Base-by-base conservation (phyloP, 192 early-diverging fungal genomes). In the Mycoemilia scoparia region DNA sequence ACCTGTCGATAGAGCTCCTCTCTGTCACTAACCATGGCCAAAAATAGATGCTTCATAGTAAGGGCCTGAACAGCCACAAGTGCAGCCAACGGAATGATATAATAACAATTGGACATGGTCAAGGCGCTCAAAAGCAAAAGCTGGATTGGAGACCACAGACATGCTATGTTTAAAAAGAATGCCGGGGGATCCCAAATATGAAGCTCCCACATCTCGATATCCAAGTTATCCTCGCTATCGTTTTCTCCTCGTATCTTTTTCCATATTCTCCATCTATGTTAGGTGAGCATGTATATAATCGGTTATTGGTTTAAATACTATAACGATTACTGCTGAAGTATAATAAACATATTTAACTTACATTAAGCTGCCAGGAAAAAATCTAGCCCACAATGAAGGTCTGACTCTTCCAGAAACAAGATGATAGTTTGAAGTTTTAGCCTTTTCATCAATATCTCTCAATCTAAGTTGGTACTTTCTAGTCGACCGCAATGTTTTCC, bases 91-190 rank as follows among this genome's bases (percentile, higher is more conserved):
- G 71, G 69, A 10, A 77, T 19, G 24, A 74, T 57, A 21, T 71
- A 60, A 42, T 59, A 50, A 49, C 67, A 70, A 36, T 74, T 77
- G 2, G 68, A 59, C 2, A 46, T 39, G 13, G 60, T 45, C 46
- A 70, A 52, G 30, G 52, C 50, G 9, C 49, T 39, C 41, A 77
- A 24, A 5, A 70, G 37, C 42, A 77, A 36, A 13, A 68, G 60
- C 50, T 77, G 74, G 7, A 55, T 60, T 1, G 74, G 74, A 12
- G 71, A 74, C 39, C 51, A 74, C 71, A 69, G 74, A 29, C 74
- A 51, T 23, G 65, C 57, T 29, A 65, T n/a, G 29, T 65, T 60
- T 9, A 58, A 53, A 32, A 46, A 46, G 29, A 64, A 51, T 14
- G 36, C 43, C 1, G 63, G 24, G 14, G 66, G 66, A 19, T 36